Evolutionary conservation across 106 monocot species (phyloP).

Genomic region (Agapanthus africanus): DNA sequence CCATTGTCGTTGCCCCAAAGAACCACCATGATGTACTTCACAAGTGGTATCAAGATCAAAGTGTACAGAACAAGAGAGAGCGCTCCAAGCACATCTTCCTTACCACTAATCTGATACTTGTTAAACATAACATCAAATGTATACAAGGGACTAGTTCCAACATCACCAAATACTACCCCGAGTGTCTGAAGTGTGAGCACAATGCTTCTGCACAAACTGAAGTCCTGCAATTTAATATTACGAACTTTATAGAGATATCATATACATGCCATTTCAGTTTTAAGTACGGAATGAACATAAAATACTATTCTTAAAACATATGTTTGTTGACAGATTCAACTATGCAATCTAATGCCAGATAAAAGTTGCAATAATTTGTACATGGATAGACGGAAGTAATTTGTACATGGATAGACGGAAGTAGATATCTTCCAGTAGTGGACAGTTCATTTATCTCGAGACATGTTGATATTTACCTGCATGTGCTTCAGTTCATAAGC

Average conservation of each 20-base stretch:
- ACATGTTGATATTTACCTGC: too few relatives aligned
- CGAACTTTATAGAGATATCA: background rate
- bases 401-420: too few relatives aligned
- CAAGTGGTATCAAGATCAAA: conserved; percentile 81
- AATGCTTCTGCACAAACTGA: conserved; percentile 49
- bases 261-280: background rate
- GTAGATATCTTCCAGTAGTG: too few relatives aligned
- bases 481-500: too few relatives aligned
- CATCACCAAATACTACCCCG: conserved; percentile 94
- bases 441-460: too few relatives aligned
- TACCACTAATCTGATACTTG: conserved; percentile 46
- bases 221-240: conserved; percentile 50
- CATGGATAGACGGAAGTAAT: too few relatives aligned
- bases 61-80: conserved; percentile 91
- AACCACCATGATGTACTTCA: conserved; percentile 78
- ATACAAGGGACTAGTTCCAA: conserved; percentile 88
- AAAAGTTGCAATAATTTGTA: too few relatives aligned
- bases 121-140: conserved; percentile 91
- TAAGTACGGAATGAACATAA: too few relatives aligned
- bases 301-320: too few relatives aligned
- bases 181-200: conserved; percentile 81
- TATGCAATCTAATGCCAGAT: too few relatives aligned
- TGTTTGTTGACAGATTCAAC: too few relatives aligned
- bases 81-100: conserved; percentile 91
- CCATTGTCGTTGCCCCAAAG: conserved; percentile 94